Base-by-base conservation (phyloP, 257 asterid species). In the Hygrophila difformis region DNA sequence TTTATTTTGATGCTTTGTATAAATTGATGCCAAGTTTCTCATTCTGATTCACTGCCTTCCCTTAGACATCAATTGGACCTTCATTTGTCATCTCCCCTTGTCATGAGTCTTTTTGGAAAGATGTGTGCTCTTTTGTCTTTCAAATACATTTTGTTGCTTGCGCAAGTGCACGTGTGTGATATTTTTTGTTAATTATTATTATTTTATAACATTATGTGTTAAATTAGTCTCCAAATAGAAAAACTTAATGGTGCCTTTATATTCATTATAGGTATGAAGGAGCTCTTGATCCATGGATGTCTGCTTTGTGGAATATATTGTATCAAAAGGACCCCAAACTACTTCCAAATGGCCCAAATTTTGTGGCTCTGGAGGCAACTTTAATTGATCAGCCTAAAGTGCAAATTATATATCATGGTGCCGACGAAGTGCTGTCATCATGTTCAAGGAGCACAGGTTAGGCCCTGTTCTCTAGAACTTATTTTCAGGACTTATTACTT, bases 281-380 rank as follows among this genome's bases (percentile, higher is more conserved):
- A 57, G 84, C 92, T 67, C 65, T 86, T 40, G 98, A 91, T 80
- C 93, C 92, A 21, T 91, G 98, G 98, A 63, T 81, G 89, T 66
- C 84, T 49, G 59, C 71, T 55, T 74, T 91, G 75, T 91, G 98
- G 98, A 65, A 63, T 60, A 46, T 54, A 51, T 29, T 89, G 57
- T 71, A 79, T 57, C 68, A 72, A 62, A 70, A 22, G 64, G 60
- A 76, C 59, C 71, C 65, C 14, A 47, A 23, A 29, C 48, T 89
- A 43, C 82, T 89, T 54, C 96, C 93, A 35, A 76, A 69, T 37
- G 86, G 87, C 66, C 77, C 79, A 7, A 62, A 70, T 56, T 53
- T 67, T 58, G 62, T 49, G 57, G 18, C 57, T 55, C 68, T 69
- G 18, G 79, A 74, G 56, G 59, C 57, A 8, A 55, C 40, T 62